Evolutionary conservation across 768 basidiomycete species (phyloP).

Genomic region (Boletus sp.): DNA sequence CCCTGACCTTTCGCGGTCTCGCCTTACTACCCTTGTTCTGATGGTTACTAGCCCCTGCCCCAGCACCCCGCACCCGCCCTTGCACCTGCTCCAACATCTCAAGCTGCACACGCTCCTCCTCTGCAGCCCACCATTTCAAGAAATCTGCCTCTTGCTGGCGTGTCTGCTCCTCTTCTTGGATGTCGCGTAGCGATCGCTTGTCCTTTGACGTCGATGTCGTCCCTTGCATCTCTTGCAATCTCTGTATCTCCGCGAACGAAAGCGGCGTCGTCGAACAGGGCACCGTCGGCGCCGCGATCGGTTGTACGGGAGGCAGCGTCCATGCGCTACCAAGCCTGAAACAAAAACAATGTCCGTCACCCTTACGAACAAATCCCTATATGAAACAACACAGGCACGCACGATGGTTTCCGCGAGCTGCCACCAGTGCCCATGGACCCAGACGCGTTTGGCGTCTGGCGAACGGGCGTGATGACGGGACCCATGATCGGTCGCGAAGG

Average conservation of each 20-base stretch:
- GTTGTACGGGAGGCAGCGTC: conserved; percentile 54
- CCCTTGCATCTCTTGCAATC: conserved; percentile 63
- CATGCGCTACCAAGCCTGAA: conserved; percentile 51
- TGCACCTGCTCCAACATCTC: conserved; percentile 36
- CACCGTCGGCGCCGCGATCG: conserved; percentile 36
- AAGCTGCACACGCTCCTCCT: conserved; percentile 66
- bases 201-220: conserved; percentile 39
- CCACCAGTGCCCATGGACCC: conserved; percentile 19
- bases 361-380: not conserved
- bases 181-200: conserved; percentile 70
- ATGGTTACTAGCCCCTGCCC: not conserved
- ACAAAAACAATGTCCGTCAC: not conserved
- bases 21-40: conserved; percentile 6
- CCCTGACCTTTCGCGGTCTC: conserved; percentile 10
- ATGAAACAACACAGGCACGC: conserved; percentile 25
- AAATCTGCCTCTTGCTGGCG: conserved; percentile 75
- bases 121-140: conserved; percentile 84
- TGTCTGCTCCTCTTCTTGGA: conserved; percentile 80
- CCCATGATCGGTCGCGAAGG: conserved; percentile 43
- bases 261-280: conserved; percentile 29
- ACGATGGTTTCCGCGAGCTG: conserved; percentile 48
- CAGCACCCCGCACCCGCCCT: not conserved
- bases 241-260: conserved; percentile 85
- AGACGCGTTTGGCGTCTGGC: conserved; percentile 37
- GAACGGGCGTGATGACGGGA: conserved; percentile 62